Evolutionary conservation across 768 basidiomycete species (phyloP), one percentile per base, ranked within the genome.

Genomic region (Mycena latifolia): DNA sequence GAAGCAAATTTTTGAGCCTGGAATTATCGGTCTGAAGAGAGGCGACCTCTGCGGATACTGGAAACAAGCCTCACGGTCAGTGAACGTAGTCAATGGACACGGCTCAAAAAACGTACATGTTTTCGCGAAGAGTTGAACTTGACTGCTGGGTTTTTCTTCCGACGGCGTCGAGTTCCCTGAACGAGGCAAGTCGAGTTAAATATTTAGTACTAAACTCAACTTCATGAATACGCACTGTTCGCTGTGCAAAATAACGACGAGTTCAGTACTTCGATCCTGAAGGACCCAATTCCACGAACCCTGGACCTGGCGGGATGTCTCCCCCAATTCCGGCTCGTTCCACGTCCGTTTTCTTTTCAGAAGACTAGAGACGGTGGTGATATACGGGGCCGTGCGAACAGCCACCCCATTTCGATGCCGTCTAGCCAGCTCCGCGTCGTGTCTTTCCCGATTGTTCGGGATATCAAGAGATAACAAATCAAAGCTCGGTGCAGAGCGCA

Each of bases 371-470:
- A 35, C 33, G 8, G 18, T 9, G 5, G n/a, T 5, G 11, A 33
- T 18, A 5, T 22, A 10, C 7, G 55, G 43, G 12, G 31, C 8
- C 5, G 3, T 1, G 1, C 15, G 24, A 37, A 58, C 56, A 2
- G 31, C 15, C 9, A 47, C 15, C 45, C 43, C 43, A 3, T 17
- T 29, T 27, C n/a, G 28, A 31, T 10, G 11, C 5, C 55, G 55
- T 24, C 55, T 41, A 4, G 43, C 28, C 27, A 55, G 29, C 31
- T 57, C 55, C 15, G 28, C 55, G 18, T 57, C 43, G 31, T 48
- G 46, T 37, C 35, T 28, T 9, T 24, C 24, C 7, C 31, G 56
- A 25, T 58, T 58, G 5, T 37, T 46, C 20, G 46, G 25, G 20
- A 47, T 31, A 18, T 58, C 56, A 11, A 48, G 33, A 31, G 56